Evolutionary conservation across 345 rosid species (phyloP), one percentile per base, ranked within the genome.

Genomic region (Euphorbia tirucalli): DNA sequence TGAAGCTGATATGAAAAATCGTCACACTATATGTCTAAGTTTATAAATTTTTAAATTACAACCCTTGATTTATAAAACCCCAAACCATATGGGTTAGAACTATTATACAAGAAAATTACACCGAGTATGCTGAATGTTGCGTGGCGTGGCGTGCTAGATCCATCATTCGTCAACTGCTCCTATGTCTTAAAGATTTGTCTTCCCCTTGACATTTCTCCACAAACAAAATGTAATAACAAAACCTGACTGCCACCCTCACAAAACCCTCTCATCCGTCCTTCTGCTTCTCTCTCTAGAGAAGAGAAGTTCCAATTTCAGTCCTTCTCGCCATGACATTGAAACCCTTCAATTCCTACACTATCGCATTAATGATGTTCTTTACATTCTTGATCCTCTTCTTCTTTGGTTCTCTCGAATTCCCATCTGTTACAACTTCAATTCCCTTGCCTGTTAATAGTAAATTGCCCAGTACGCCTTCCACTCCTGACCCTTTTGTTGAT

Each of bases 381-480:
- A 81, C 89, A 41, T 74, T 89, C 81, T 49, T 89, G 59, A 76
- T 90, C 83, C 90, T 94, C 78, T 83, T 89, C 76, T 86, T 94
- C 82, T 81, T 89, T 8, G 95, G 92, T 70, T 80, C 86, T 86
- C 85, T 90, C 30, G 90, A 89, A 80, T 85, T 92, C 85, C 95
- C 96, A 1, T 81, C 92, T 30, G 68, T 86, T 5, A 70, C 88
- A 27, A 32, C 72, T 71, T 71, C 96, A 10, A 78, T 78, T 62
- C 66, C 55, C 31, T 37, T 74, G 11, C 56, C 62, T 16, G 7
- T 75, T 30, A 25, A 43, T n/a, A n/a, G n/a, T 61, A 13, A 61
- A 70, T 48, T 24, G 59, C 60, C 70, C 70, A 11, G 25, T 69
- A 1, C 73, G 31, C 39, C 61, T 44, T 27, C 77, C 19, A 30